These are phyloP conservation scores for Geotrichum histeridarum DNA, from an alignment of 1,139 yeast genomes.

Conservation along the genomic window DNA sequence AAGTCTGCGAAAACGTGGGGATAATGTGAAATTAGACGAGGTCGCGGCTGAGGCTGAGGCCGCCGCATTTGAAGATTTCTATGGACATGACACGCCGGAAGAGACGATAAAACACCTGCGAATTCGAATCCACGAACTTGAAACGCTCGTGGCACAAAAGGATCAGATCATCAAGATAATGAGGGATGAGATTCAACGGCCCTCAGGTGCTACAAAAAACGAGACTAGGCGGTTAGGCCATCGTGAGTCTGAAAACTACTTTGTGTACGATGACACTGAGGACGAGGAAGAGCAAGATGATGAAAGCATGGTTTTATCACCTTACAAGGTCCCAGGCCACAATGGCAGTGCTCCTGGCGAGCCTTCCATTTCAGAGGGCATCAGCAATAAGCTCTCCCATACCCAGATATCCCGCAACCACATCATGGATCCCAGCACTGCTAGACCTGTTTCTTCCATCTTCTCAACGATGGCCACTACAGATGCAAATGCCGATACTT, in stretches of 20 bases:
- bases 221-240: too few relatives aligned
- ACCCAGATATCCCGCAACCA: too few relatives aligned
- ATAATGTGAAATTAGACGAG: neutral
- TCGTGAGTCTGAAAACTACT: too few relatives aligned
- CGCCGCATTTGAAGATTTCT: neutral
- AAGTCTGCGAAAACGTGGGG: neutral
- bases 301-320: too few relatives aligned
- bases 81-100: neutral
- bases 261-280: neutral
- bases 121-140: slow-evolving; percentile 12
- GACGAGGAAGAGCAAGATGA: neutral
- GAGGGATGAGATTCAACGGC: slow-evolving; percentile 7
- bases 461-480: neutral
- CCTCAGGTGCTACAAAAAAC: neutral
- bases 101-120: neutral
- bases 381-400: too few relatives aligned
- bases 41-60: neutral
- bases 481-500: neutral
- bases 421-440: too few relatives aligned
- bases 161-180: slow-evolving; percentile 8
- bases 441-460: neutral
- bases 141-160: slow-evolving; percentile 13
- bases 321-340: too few relatives aligned
- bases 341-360: too few relatives aligned
- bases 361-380: too few relatives aligned